phyloP scores from a whole-genome alignment of 2,329 filamentous ascomycete genomes.

The Raffaelea ambrosiae region DNA sequence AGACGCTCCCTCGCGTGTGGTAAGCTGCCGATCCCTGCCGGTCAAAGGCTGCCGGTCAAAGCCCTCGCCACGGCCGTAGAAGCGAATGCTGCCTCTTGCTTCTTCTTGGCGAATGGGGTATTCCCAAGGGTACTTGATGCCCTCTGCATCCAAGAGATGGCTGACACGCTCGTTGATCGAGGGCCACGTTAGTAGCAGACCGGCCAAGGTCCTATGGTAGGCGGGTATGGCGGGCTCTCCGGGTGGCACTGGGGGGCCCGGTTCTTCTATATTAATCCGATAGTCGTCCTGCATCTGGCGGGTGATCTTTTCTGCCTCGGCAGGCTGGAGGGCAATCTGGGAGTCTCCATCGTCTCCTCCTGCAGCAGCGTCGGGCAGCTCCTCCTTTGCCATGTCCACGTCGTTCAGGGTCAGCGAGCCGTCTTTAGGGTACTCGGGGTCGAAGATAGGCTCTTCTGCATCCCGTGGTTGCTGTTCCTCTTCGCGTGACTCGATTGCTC shows the following conservation, averaged over 20 bases:
- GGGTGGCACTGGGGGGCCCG: constrained; percentile 40
- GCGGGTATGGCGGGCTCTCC: constrained; percentile 65
- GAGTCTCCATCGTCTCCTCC: constrained; percentile 5
- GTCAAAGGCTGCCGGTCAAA: constrained; percentile 41
- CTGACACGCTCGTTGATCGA: constrained; percentile 58
- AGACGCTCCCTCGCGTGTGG: no score
- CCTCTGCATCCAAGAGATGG: constrained; percentile 36
- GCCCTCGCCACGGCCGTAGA: constrained; percentile 75
- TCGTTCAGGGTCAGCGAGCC: no score
- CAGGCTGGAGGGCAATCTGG: constrained; percentile 11
- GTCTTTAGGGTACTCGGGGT: no score
- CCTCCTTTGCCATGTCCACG: no score
- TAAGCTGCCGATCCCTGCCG: no score
- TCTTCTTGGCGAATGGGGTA: constrained; percentile 74
- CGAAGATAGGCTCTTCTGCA: no score
- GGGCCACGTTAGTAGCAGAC: constrained; percentile 67
- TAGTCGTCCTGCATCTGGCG: constrained; percentile 33
- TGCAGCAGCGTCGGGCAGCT: background rate
- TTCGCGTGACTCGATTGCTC: no score
- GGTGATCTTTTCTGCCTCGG: constrained; percentile 23
- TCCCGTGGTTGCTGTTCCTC: no score
- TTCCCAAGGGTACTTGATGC: constrained; percentile 50
- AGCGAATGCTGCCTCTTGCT: constrained; percentile 60
- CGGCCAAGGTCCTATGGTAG: constrained; percentile 85
- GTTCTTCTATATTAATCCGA: constrained; percentile 35